Conservation (phyloP, 371 early-diverging fungal genomes). For the Conidiobolus incongruus region DNA sequence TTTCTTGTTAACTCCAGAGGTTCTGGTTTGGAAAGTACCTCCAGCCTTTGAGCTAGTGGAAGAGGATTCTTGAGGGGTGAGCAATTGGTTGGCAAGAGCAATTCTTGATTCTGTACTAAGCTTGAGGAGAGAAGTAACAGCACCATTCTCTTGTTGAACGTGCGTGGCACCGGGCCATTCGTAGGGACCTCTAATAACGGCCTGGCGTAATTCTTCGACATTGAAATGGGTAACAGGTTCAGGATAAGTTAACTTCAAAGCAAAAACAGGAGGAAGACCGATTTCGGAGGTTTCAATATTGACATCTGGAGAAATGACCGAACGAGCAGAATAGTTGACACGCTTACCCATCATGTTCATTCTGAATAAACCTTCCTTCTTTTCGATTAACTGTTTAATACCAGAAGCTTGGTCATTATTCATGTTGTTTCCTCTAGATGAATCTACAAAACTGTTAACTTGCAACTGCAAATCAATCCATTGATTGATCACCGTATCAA, state of each 20-base stretch:
- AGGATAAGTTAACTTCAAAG: slow-evolving; percentile 91
- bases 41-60: slow-evolving; percentile 6
- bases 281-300: slow-evolving; percentile 97
- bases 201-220: slow-evolving; percentile 67
- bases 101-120: slow-evolving; percentile 76
- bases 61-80: slow-evolving; percentile 47
- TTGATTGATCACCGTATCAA: slow-evolving; percentile 30
- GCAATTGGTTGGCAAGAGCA: slow-evolving; percentile 87
- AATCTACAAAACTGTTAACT: slow-evolving; percentile 85
- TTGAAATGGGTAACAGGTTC: slow-evolving; percentile 96
- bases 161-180: slow-evolving; percentile 97
- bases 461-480: slow-evolving; percentile 72
- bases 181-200: slow-evolving; percentile 96
- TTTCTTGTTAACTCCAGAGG: slow-evolving; percentile 67
- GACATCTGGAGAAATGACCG: slow-evolving; percentile 99
- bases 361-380: slow-evolving; percentile 99
- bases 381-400: slow-evolving; percentile 94
- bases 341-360: slow-evolving; percentile 99
- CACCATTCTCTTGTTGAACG: slow-evolving; percentile 86
- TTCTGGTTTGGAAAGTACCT: slow-evolving; percentile 29
- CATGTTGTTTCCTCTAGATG: slow-evolving; percentile 33
- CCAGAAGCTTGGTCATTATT: slow-evolving; percentile 54
- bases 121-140: slow-evolving; percentile 47
- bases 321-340: slow-evolving; percentile 99
- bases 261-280: slow-evolving; percentile 96